These are phyloP conservation scores for Crucihimalaya himalaica DNA, from an alignment of 345 rosid species.

Conservation along the genomic window DNA sequence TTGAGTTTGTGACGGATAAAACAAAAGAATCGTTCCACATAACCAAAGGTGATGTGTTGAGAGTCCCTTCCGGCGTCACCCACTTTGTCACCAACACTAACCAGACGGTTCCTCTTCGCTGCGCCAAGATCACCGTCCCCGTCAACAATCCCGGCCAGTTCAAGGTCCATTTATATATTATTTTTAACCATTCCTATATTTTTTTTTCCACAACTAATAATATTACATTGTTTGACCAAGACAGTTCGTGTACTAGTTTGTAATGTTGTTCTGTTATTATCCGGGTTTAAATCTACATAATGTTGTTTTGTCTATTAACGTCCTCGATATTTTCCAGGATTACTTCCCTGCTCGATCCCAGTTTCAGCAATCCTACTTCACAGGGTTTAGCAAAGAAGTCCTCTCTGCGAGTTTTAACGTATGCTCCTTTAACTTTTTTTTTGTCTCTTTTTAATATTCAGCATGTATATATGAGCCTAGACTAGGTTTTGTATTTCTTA, in stretches of 20 bases:
- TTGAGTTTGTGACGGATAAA: slow-evolving; percentile 37
- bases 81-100: slow-evolving; percentile 42
- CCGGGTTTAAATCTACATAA: too few species aligned
- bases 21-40: slow-evolving; percentile 42
- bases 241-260: background rate
- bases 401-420: slow-evolving; percentile 55
- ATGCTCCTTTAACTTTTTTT: slow-evolving; percentile 1
- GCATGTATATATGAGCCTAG: background rate
- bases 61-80: slow-evolving; percentile 42
- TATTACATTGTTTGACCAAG: background rate
- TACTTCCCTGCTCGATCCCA: slow-evolving; percentile 41
- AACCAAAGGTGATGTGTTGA: slow-evolving; percentile 46
- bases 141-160: slow-evolving; percentile 44
- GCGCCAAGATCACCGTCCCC: slow-evolving; percentile 40
- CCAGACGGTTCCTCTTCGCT: slow-evolving; percentile 35
- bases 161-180: slow-evolving; percentile 37
- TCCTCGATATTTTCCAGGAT: slow-evolving; percentile 25
- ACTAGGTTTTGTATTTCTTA: background rate
- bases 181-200: background rate
- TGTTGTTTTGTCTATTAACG: background rate
- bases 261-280: background rate
- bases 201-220: background rate
- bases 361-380: slow-evolving; percentile 44
- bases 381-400: slow-evolving; percentile 45
- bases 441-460: background rate